Percentiles rank a stretch among this genome's conserved stretches.
Evolutionary conservation across 2,329 filamentous ascomycete genomes (phyloP).

Genomic region (Curvularia sp.): DNA sequence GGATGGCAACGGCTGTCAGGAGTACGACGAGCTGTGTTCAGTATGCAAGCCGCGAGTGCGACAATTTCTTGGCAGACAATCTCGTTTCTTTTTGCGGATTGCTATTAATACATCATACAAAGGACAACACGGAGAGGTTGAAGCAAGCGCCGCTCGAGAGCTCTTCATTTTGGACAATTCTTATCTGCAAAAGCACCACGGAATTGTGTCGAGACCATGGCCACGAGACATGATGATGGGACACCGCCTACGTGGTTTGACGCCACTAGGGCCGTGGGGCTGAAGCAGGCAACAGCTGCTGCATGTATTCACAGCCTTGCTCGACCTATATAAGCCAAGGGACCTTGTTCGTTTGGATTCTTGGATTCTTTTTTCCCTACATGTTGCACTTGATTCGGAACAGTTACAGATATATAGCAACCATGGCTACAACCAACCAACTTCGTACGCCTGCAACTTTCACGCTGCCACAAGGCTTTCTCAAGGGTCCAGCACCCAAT

Average conservation of each 20-base stretch:
- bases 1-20: constrained; percentile 9
- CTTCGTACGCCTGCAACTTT: constrained; percentile 31
- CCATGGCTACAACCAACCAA: constrained; percentile 6
- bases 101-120: background rate
- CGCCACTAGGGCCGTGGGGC: background rate
- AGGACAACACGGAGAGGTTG: background rate
- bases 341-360: background rate
- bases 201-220: background rate
- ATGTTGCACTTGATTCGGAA: background rate
- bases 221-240: background rate
- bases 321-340: background rate
- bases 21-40: background rate
- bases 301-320: constrained; percentile 2
- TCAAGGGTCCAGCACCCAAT: constrained; percentile 55
- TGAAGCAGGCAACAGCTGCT: constrained; percentile 13
- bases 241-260: background rate
- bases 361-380: background rate
- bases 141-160: background rate
- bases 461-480: constrained; percentile 58
- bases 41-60: background rate
- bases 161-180: background rate
- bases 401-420: background rate
- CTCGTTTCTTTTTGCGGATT: background rate
- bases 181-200: background rate
- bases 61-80: background rate